Conservation (phyloP, 768 basidiomycete genomes). For the Pleurotus tuber-regium region DNA sequence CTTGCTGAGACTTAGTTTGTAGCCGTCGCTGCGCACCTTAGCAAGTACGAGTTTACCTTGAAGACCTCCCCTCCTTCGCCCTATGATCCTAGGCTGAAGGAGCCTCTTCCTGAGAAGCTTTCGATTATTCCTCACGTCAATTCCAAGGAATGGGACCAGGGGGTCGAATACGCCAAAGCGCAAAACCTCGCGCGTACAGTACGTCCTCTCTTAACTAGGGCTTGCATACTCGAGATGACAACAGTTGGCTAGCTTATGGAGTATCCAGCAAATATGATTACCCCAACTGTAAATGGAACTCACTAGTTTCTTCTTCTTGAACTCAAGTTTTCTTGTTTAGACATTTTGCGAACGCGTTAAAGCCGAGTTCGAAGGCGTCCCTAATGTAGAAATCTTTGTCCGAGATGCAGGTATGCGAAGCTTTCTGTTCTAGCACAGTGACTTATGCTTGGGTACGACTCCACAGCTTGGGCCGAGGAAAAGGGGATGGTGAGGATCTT, state of each 20-base stretch:
- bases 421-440: too few relatives aligned
- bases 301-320: background rate
- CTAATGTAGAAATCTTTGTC: slow-evolving; percentile 66
- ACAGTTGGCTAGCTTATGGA: slow-evolving; percentile 62
- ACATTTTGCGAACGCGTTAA: slow-evolving; percentile 71
- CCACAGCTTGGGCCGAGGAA: slow-evolving; percentile 71
- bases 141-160: slow-evolving; percentile 68
- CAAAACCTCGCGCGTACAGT: slow-evolving; percentile 82
- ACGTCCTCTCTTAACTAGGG: slow-evolving; percentile 17
- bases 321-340: slow-evolving; percentile 30
- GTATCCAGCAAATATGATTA: slow-evolving; percentile 81
- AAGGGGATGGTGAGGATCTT: slow-evolving; percentile 67
- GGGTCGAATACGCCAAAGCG: slow-evolving; percentile 68
- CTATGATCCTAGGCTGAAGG: slow-evolving; percentile 59
- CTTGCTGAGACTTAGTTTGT: slow-evolving; percentile 10
- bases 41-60: slow-evolving; percentile 71
- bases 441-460: slow-evolving; percentile 8
- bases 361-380: slow-evolving; percentile 60
- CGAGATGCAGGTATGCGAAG: slow-evolving; percentile 63
- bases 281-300: slow-evolving; percentile 59
- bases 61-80: slow-evolving; percentile 69
- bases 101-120: slow-evolving; percentile 49
- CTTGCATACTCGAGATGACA: background rate
- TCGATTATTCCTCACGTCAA: slow-evolving; percentile 41
- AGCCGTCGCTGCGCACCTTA: slow-evolving; percentile 80